Base-by-base conservation (phyloP, 2,329 filamentous ascomycete species). In the Leptosphaerulina australis region DNA sequence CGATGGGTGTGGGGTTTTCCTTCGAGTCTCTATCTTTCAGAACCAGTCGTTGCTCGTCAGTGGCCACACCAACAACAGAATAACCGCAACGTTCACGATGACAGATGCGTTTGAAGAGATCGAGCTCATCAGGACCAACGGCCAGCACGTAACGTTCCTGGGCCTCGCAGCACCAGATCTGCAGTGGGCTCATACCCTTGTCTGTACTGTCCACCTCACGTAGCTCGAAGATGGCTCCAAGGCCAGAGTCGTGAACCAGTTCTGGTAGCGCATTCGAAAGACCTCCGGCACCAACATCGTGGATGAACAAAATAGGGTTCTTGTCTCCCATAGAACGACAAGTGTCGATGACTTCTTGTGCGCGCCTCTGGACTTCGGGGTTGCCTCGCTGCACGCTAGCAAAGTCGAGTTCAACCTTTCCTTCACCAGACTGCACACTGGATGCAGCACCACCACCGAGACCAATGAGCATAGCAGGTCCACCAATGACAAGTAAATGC, bases 141-240 rank as follows among this genome's bases (percentile, higher is more conserved):
- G 95, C 86, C 64, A 99, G 79, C 6, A 99, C 94, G 66, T 99
- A 99, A 71, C 94, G 83, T 74, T 99, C 94, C 71, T 99, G 94
- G 0, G 94, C 91, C 72, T 97, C 93, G 64, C 93, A 96, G 74
- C 94, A 97, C 92, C 93, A 97, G 36, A 99, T 96, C 70, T 97
- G 90, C 50, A 99, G 83, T 15, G 94, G 94, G 66, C 90, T 96
- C 88, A 99, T 93, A 68, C 90, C 88, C 58, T 81, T 85, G 73
- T 97, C 94, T 2, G 90, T 89, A 70, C 85, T 96, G 70, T 97
- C 91, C 28, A 99, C 82, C 67, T 97, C 90, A 57, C 94, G 86
- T n/a, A 99, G 81, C 74, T 99, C 93, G 60, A 99, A 97, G 35
- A 85, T 87, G 40, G 92, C 94, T 47, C 94, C 94, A 44, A 90